Percentiles rank a stretch among this genome's conserved stretches.
phyloP scores from a whole-genome alignment of 441 rosid species.

The Jatropha podagrica region DNA sequence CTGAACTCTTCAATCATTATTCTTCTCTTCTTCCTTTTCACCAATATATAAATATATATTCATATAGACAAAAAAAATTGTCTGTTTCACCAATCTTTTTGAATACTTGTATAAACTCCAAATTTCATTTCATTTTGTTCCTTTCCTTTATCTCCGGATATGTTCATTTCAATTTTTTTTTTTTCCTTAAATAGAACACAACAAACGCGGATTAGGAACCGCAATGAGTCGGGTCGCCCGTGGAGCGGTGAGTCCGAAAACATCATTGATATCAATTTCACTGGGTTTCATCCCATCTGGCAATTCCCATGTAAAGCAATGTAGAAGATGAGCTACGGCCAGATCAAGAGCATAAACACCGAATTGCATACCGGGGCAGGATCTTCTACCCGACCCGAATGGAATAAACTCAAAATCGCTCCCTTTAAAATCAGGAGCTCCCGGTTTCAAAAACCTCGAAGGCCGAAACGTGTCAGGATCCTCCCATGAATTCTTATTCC shows the following conservation, averaged over 20 bases:
- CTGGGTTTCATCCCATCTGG: conserved; percentile 94
- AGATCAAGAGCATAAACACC: conserved; percentile 78
- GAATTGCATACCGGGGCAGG: conserved; percentile 98
- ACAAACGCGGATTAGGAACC: conserved; percentile 55
- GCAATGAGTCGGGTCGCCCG: conserved; percentile 76
- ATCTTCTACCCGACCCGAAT: conserved; percentile 96
- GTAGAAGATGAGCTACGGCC: conserved; percentile 78
- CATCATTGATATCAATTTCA: conserved; percentile 78
- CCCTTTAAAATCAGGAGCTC: conserved; percentile 80
- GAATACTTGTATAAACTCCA: background rate
- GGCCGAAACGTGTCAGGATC: conserved; percentile 78
- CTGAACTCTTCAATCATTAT: background rate
- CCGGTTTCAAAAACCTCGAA: conserved; percentile 61
- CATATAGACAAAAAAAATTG: background rate
- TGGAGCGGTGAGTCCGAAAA: conserved; percentile 93
- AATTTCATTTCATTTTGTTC: background rate
- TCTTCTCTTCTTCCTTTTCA: background rate
- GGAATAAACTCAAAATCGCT: conserved; percentile 86
- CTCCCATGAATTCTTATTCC: conserved; percentile 71
- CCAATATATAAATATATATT: background rate
- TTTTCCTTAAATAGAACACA: conserved; percentile 38
- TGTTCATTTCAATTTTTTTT: too few species aligned
- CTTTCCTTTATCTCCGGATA: background rate
- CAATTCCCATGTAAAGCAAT: conserved; percentile 85
- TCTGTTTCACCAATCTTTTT: background rate